Base-by-base conservation (phyloP, 139 green algal species). In the Nannochloris sp. region DNA sequence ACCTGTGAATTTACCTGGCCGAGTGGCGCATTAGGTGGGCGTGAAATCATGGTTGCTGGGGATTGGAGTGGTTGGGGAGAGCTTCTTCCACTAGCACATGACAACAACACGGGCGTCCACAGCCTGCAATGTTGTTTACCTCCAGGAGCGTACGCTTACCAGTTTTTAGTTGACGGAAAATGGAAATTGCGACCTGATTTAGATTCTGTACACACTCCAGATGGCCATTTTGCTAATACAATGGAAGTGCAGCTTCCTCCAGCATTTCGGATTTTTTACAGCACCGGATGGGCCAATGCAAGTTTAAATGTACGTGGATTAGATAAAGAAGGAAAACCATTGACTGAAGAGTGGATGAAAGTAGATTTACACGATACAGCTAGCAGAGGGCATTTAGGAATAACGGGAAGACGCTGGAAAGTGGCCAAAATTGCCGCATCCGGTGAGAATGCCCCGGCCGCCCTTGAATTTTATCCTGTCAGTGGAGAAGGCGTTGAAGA, bases 191-290 rank as follows among this genome's bases (percentile, higher is more conserved):
- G 68, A 29, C 72, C 75, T 12, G 54, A 70, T 25, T 39, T 39
- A 4, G 61, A 47, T 14, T 71, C 78, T 14, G 55, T 34, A 9
- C 61, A 54, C 6, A 71, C 79, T 38, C 69, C 70, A 10, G 48
- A 77, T 29, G 73, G 73, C 4, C 61, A 76, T 6, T 44, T 79
- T 29, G 76, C 61, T 51, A 79, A 84, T 67, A 55, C 68, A 53
- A 51, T 83, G 1, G 25, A 48, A 15, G 75, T 85, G n/a, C 8
- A 66, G 6, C 38, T 19, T 0, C 55, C 79, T 0, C 66, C 67
- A 8, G 80, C 79, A 0, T 82, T 82, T 39, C 67, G 69, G 30
- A 58, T 88, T 30, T 80, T 79, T 63, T 88, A 88, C 42, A 73
- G 69, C 23, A 86, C 81, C 10, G 79, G 79, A 30, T 88, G 81